Conservation (phyloP, 1,284 basidiomycete genomes). For the Wolfiporia cocos region DNA sequence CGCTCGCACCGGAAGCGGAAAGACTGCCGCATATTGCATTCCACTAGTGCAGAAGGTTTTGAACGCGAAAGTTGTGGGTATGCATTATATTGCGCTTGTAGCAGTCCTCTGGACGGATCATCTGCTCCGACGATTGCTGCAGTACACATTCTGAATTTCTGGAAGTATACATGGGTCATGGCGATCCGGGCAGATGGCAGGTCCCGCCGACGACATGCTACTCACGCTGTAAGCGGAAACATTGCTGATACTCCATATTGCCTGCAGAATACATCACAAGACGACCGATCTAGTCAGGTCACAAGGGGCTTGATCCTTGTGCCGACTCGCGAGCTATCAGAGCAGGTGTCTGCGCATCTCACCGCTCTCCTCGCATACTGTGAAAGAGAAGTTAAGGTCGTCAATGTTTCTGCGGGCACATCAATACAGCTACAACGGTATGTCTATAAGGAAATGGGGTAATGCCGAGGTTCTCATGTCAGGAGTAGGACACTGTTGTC, state of each 20-base stretch:
- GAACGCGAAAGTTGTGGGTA: constrained; percentile 71
- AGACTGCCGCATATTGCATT: constrained; percentile 94
- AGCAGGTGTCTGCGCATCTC: constrained; percentile 82
- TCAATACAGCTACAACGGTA: constrained; percentile 77
- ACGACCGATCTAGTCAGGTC: constrained; percentile 39
- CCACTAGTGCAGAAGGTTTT: constrained; percentile 90
- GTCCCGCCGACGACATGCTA: too few species aligned
- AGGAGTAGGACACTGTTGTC: constrained; percentile 64
- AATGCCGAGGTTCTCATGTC: neutral
- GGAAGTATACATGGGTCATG: too few species aligned
- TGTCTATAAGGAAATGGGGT: constrained; percentile 16
- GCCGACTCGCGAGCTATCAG: constrained; percentile 90
- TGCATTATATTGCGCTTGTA: constrained; percentile 10
- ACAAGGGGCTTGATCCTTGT: constrained; percentile 88
- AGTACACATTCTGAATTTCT: too few species aligned
- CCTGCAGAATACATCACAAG: constrained; percentile 12
- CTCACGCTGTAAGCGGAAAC: too few species aligned
- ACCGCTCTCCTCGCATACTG: constrained; percentile 67
- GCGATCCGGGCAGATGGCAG: too few species aligned
- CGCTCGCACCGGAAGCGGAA: constrained; percentile 94
- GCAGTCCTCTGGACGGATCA: too few species aligned
- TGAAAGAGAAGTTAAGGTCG: constrained; percentile 67
- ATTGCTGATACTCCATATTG: too few species aligned
- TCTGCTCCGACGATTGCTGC: too few species aligned
- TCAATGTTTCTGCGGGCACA: constrained; percentile 78